A percentile compares a stretch with the other conserved stretches of the same genome.
phyloP scores from a whole-genome alignment of 169 alveolate genomes.

The Fabrea salina region DNA sequence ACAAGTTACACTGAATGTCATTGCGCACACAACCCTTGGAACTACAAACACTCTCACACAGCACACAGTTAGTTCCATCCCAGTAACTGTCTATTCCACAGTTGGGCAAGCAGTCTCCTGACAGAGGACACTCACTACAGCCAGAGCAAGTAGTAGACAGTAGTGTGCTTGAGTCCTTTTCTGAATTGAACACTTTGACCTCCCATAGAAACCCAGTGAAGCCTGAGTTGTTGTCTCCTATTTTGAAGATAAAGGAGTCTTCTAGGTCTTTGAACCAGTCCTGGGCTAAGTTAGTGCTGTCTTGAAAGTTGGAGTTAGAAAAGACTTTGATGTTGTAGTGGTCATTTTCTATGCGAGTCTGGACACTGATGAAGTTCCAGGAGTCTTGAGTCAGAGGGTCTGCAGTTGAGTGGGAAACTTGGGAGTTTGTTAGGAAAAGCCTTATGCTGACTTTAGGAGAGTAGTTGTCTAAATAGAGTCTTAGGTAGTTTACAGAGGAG shows the following conservation, averaged over 20 bases:
- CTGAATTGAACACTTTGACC: neutral
- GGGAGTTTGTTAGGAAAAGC: neutral
- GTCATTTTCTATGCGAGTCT: neutral
- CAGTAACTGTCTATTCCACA: neutral
- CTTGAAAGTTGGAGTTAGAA: neutral
- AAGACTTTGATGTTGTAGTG: neutral
- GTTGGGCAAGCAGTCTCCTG: neutral
- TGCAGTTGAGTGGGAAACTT: neutral
- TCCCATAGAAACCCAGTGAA: conserved; percentile 6
- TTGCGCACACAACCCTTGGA: conserved; percentile 27
- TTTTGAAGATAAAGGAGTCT: neutral
- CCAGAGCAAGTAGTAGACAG: neutral
- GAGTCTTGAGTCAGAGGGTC: too few species aligned
- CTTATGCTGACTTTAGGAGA: neutral
- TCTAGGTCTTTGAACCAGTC: neutral
- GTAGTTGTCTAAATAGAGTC: neutral
- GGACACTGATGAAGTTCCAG: neutral
- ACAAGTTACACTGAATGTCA: neutral
- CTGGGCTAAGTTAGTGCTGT: neutral
- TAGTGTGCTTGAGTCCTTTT: neutral
- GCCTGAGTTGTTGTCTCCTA: neutral
- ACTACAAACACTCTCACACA: neutral
- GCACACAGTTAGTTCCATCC: neutral
- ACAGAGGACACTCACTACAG: neutral
- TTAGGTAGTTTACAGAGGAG: neutral